Conservation (phyloP, 805 yeast species). For the Naumovozyma baii region DNA sequence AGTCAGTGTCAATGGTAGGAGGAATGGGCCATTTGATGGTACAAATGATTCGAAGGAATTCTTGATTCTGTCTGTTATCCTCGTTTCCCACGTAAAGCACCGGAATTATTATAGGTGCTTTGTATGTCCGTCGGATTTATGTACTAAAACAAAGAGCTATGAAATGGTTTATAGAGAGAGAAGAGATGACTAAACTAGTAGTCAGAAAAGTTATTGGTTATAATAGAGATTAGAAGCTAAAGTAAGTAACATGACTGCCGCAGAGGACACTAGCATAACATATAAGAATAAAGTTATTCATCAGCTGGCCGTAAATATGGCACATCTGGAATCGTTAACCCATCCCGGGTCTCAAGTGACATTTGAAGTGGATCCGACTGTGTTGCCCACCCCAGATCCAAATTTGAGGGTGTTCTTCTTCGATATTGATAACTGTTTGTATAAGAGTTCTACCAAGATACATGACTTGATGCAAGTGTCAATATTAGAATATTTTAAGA, state of each 20-base stretch:
- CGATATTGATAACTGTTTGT: slow-evolving; percentile 90
- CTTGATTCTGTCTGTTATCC: too few species aligned
- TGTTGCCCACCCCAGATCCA: slow-evolving; percentile 22
- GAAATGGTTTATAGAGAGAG: too few species aligned
- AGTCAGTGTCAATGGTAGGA: too few species aligned
- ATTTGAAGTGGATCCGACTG: slow-evolving; percentile 22
- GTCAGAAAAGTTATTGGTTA: background rate
- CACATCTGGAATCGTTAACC: slow-evolving; percentile 26
- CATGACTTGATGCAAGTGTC: slow-evolving; percentile 82
- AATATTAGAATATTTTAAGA: slow-evolving; percentile 73
- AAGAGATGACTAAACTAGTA: too few species aligned
- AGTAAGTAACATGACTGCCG: slow-evolving; percentile 5
- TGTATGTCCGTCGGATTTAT: too few species aligned
- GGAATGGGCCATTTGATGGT: too few species aligned
- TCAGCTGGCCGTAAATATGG: slow-evolving; percentile 24
- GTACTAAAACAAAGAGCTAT: too few species aligned
- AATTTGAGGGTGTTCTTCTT: slow-evolving; percentile 51
- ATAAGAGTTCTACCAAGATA: slow-evolving; percentile 61
- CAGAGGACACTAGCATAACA: slow-evolving; percentile 1
- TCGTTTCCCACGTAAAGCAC: too few species aligned
- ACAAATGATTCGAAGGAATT: too few species aligned
- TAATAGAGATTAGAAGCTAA: background rate
- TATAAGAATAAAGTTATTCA: slow-evolving; percentile 16
- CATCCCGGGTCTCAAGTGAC: slow-evolving; percentile 30
- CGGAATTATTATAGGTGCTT: too few species aligned